A percentile compares a stretch with the other conserved stretches of the same genome.
Evolutionary conservation across 2,329 filamentous ascomycete genomes (phyloP).

Genomic region (Colletotrichum spinosum): DNA sequence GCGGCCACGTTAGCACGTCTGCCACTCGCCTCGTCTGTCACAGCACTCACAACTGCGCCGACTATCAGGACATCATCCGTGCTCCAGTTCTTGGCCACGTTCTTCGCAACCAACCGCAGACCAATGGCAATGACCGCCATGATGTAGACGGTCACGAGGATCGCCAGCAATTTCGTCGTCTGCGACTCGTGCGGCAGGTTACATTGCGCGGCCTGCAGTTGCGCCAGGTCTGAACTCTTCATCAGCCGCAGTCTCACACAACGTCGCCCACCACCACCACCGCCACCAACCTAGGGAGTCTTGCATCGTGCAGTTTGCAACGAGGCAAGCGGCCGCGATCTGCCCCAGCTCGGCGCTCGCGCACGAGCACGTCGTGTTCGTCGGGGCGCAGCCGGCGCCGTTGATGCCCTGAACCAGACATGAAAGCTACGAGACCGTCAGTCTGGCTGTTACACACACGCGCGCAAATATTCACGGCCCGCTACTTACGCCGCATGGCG

Average conservation of each 20-base stretch:
- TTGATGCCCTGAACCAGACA: slow-evolving; percentile 27
- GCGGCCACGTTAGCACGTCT: not conserved
- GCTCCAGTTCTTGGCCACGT: slow-evolving; percentile 21
- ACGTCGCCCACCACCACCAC: no score
- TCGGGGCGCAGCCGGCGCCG: slow-evolving; percentile 31
- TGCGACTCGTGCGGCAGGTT: slow-evolving; percentile 32
- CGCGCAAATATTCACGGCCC: not conserved
- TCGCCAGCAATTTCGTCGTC: slow-evolving; percentile 16
- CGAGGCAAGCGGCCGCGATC: slow-evolving; percentile 20
- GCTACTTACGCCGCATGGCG: slow-evolving; percentile 27
- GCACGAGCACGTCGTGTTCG: slow-evolving; percentile 36
- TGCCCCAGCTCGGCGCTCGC: slow-evolving; percentile 25
- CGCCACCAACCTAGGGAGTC: slow-evolving; percentile 28
- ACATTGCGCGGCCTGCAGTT: slow-evolving; percentile 31
- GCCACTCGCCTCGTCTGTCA: not conserved
- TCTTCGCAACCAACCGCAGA: slow-evolving; percentile 24
- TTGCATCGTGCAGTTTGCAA: slow-evolving; percentile 37
- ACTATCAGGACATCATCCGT: slow-evolving; percentile 26
- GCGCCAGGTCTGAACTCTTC: slow-evolving; percentile 23
- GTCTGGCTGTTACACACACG: not conserved
- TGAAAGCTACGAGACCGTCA: slow-evolving; percentile 4
- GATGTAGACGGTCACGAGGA: slow-evolving; percentile 20
- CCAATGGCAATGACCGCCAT: slow-evolving; percentile 7
- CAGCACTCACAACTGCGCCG: slow-evolving; percentile 19
- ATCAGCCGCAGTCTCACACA: no score